Evolutionary conservation across 257 asterid species (phyloP), one percentile per base, ranked within the genome.

Genomic region (Solanum sejunctum): DNA sequence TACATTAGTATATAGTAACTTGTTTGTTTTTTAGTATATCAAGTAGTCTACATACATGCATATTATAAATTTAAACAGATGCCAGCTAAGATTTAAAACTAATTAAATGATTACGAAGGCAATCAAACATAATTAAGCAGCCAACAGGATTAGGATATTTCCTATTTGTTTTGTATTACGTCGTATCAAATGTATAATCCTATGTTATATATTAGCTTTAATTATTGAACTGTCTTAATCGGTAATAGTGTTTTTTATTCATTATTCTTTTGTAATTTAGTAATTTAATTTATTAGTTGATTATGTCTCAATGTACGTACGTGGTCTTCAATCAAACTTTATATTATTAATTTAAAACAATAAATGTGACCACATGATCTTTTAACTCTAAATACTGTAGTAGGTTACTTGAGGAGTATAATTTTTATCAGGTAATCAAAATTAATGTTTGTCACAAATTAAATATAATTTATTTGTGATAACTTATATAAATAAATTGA

Each of bases 91-190:
- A 18, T 79, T 72, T 72, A n/a, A 23, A 45, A 73, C 41, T 23
- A 73, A 73, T 43, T 18, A 12, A 78, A 26, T 67, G 60, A 55
- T 32, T 28, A 81, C 52, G 21, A 4, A 60, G 84, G 84, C 85
- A 15, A 60, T 82, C 82, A 45, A 67, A 83, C 83, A 77, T 82
- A n/a, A 60, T 60, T 60, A 85, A 86, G 86, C 82, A 77, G 81
- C 21, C 41, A 80, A 67, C 39, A 51, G 88, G 84, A 84, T 88
- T 80, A 71, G 87, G 51, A 85, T 83, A 72, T 84, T 57, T 86
- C 55, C 2, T 54, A 43, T 56, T 60, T 61, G 83, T 54, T 83
- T 83, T 52, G 64, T 45, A 61, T 82, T 43, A 43, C 49, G 56
- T 61, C 45, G 3, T 49, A 61, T 26, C 45, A 61, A n/a, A n/a